Percentiles rank a stretch among this genome's conserved stretches.
Evolutionary conservation across 352 stramenopile species (phyloP).

Genomic region (Phytophthora agathidicida): DNA sequence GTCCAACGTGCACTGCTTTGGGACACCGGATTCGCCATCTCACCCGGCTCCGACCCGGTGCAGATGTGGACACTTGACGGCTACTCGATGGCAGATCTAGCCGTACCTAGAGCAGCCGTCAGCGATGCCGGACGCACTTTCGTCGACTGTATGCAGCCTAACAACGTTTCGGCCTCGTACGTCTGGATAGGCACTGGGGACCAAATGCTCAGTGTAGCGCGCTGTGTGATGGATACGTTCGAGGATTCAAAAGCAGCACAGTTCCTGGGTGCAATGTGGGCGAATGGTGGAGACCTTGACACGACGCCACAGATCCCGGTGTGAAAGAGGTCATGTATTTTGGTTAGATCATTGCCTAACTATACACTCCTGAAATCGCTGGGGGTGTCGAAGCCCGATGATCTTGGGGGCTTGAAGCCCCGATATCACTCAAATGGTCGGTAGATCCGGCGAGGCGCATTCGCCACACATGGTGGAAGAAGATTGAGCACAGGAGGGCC

Average conservation of each 20-base stretch:
- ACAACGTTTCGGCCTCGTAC: constrained; percentile 10
- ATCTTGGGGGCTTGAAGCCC: no score
- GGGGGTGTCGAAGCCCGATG: no score
- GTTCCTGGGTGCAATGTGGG: constrained; percentile 30
- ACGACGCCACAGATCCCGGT: constrained; percentile 22
- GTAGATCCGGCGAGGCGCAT: no score
- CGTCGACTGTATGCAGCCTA: constrained; percentile 31
- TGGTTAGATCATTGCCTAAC: no score
- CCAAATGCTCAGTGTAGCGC: constrained; percentile 37
- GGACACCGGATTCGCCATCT: constrained; percentile 41
- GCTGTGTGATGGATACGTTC: constrained; percentile 35
- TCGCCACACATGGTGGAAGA: no score
- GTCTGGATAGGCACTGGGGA: constrained; percentile 26
- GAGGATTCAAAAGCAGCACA: not conserved
- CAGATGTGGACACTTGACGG: constrained; percentile 24
- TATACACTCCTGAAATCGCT: no score
- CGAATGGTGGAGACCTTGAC: constrained; percentile 17
- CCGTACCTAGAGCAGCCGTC: constrained; percentile 12
- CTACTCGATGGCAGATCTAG: constrained; percentile 32
- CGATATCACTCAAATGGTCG: no score
- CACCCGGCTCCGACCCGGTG: constrained; percentile 10
- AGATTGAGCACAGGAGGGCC: no score
- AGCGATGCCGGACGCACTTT: constrained; percentile 10
- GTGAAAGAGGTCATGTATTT: no score
- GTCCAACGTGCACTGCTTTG: constrained; percentile 44